A percentile compares a stretch with the other conserved stretches of the same genome.
Conservation (phyloP, 495 filamentous ascomycete genomes). For the Penicillium atrosanguineum region DNA sequence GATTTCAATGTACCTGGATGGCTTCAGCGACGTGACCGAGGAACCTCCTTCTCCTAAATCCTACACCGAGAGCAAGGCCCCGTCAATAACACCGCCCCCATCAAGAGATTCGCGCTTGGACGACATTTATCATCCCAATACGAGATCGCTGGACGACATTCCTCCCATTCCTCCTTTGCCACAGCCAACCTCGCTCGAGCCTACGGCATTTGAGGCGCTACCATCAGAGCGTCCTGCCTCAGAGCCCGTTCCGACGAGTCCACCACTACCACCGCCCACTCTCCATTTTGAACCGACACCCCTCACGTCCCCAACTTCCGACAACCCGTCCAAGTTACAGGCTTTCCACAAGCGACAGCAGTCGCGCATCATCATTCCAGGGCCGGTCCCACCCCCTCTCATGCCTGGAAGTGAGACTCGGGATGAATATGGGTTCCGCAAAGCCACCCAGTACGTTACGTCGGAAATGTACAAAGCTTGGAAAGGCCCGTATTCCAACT, state of each 20-base stretch:
- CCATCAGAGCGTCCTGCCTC: conserved; percentile 3
- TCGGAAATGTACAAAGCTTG: conserved; percentile 78
- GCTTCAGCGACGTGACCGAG: conserved; percentile 63
- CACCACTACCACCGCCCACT: conserved; percentile 6
- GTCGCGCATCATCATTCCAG: conserved; percentile 42
- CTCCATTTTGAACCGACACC: conserved; percentile 1
- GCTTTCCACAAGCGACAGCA: conserved; percentile 27
- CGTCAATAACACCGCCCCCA: conserved; percentile 31
- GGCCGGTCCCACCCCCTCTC: conserved; percentile 38
- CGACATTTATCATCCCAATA: conserved; percentile 19
- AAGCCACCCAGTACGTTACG: conserved; percentile 76
- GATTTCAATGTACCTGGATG: conserved; percentile 88
- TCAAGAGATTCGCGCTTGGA: conserved; percentile 29
- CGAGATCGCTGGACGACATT: conserved; percentile 23
- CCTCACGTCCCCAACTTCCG: conserved; percentile 1
- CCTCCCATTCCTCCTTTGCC: conserved; percentile 28
- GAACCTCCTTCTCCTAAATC: conserved; percentile 38
- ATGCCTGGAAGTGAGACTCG: conserved; percentile 40
- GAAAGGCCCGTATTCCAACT: conserved; percentile 67
- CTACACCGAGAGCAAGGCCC: conserved; percentile 28
- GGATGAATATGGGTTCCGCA: conserved; percentile 91
- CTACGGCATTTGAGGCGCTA: conserved; percentile 1
- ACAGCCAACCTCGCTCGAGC: conserved; percentile 2
- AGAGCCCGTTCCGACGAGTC: conserved; percentile 6
- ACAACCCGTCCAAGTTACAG: conserved; percentile 3